Percentiles rank a stretch among this genome's conserved stretches.
Conservation (phyloP, 1,139 yeast species). For the Barnettozyma hawaiiensis region DNA sequence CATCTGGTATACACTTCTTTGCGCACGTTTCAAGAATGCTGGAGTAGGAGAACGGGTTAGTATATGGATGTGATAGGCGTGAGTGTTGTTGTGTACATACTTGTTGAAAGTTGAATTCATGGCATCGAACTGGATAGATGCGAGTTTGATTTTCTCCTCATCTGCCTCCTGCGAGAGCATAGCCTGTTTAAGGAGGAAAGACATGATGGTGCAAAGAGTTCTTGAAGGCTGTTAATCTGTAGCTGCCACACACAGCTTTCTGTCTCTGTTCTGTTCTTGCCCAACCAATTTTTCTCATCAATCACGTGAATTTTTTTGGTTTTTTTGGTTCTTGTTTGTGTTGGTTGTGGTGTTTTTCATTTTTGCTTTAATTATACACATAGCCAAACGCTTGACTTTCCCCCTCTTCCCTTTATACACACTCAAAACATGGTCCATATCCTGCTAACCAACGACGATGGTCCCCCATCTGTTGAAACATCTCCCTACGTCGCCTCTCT, state of each 20-base stretch:
- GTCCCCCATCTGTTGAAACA: slow-evolving; percentile 75
- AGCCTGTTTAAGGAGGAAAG: slow-evolving; percentile 46
- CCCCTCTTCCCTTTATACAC: slow-evolving; percentile 39
- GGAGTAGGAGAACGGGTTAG: slow-evolving; percentile 8
- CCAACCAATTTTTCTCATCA: background rate
- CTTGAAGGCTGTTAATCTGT: background rate
- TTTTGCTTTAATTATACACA: background rate
- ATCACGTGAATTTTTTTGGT: background rate
- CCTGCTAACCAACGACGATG: slow-evolving; percentile 66
- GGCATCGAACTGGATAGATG: slow-evolving; percentile 73
- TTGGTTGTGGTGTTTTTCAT: too few species aligned
- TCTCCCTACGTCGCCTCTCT: slow-evolving; percentile 85
- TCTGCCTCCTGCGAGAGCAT: slow-evolving; percentile 43
- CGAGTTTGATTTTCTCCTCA: slow-evolving; percentile 61
- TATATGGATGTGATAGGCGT: background rate
- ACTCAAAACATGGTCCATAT: slow-evolving; percentile 16
- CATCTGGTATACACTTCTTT: slow-evolving; percentile 66
- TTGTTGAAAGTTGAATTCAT: slow-evolving; percentile 60
- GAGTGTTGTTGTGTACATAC: slow-evolving; percentile 29
- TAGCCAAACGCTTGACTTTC: background rate
- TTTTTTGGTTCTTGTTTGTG: background rate
- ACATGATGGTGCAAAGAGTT: slow-evolving; percentile 44
- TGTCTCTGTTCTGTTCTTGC: background rate
- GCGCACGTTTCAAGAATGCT: slow-evolving; percentile 53
- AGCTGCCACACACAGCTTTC: background rate